Evolutionary conservation across 768 basidiomycete genomes (phyloP).

Genomic region (Amanita muscaria): DNA sequence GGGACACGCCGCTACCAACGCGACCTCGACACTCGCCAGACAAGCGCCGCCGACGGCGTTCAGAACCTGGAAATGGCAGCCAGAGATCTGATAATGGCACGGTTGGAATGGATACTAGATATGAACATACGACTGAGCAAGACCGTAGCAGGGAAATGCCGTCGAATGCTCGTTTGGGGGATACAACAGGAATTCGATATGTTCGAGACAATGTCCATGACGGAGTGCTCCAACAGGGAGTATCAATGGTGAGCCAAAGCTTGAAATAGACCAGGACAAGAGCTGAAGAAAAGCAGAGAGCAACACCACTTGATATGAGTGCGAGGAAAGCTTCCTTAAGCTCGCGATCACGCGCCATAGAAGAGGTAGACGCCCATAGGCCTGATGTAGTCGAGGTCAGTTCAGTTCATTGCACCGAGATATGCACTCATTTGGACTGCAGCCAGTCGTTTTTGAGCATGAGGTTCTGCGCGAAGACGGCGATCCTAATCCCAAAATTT

Average conservation of each 20-base stretch:
- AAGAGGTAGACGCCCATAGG: not conserved
- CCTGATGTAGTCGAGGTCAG: constrained; percentile 15
- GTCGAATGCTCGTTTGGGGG: not conserved
- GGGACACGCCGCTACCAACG: no score
- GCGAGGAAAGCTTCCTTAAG: not conserved
- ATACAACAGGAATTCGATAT: not conserved
- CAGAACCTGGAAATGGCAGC: no score
- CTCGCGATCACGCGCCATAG: not conserved
- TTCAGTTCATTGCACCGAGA: not conserved
- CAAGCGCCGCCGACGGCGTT: no score
- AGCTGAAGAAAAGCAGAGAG: not conserved
- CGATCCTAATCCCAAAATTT: constrained; percentile 26
- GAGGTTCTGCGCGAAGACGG: constrained; percentile 18
- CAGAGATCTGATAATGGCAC: no score
- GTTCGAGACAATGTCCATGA: not conserved
- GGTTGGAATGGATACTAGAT: not conserved
- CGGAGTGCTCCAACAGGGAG: not conserved
- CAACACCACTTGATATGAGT: not conserved
- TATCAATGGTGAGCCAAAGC: constrained; percentile 2
- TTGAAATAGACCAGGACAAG: not conserved
- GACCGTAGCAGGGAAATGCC: not conserved
- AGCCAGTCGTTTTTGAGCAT: constrained; percentile 17
- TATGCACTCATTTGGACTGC: constrained; percentile 8
- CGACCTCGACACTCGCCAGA: no score
- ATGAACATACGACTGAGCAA: not conserved